A percentile compares a stretch with the other conserved stretches of the same genome.
phyloP scores from a whole-genome alignment of 2,329 filamentous ascomycete genomes.

The Endocalyx cinctus region DNA sequence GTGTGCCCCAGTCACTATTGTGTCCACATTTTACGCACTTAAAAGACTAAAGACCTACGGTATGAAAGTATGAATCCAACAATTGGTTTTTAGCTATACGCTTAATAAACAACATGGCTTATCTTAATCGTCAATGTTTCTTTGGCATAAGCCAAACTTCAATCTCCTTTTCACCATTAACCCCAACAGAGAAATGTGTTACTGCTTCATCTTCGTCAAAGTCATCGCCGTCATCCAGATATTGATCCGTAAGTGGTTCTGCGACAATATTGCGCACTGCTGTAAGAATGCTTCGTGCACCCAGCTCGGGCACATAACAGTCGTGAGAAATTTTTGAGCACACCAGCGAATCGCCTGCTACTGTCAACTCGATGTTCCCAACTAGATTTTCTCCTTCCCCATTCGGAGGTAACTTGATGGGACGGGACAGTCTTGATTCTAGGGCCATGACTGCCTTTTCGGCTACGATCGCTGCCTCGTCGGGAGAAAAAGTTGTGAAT shows the following conservation, averaged over 20 bases:
- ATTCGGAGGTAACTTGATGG: slow-evolving; percentile 5
- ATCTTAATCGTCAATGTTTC: no score
- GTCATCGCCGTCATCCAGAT: slow-evolving; percentile 8
- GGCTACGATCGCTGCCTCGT: slow-evolving; percentile 9
- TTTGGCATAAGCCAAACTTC: slow-evolving; percentile 6
- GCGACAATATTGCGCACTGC: slow-evolving; percentile 6
- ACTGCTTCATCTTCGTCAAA: slow-evolving; percentile 9
- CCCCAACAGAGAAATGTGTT: slow-evolving; percentile 5
- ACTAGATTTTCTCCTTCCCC: slow-evolving; percentile 11
- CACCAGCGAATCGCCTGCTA: slow-evolving; percentile 11
- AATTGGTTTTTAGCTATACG: no score
- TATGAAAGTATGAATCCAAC: no score
- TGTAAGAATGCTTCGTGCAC: slow-evolving; percentile 11
- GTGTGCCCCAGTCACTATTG: no score
- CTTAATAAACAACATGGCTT: no score
- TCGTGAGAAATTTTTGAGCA: slow-evolving; percentile 9
- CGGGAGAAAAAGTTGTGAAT: slow-evolving; percentile 10
- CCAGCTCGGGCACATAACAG: slow-evolving; percentile 10
- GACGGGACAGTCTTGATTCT: slow-evolving; percentile 3
- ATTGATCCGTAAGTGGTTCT: slow-evolving; percentile 7
- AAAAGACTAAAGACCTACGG: no score
- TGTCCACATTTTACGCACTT: no score
- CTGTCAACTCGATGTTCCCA: slow-evolving; percentile 9
- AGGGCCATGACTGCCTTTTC: slow-evolving; percentile 7
- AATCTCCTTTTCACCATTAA: slow-evolving; percentile 10